Base-by-base conservation (phyloP, 2,329 filamentous ascomycete species). In the Fusarium sp. region DNA sequence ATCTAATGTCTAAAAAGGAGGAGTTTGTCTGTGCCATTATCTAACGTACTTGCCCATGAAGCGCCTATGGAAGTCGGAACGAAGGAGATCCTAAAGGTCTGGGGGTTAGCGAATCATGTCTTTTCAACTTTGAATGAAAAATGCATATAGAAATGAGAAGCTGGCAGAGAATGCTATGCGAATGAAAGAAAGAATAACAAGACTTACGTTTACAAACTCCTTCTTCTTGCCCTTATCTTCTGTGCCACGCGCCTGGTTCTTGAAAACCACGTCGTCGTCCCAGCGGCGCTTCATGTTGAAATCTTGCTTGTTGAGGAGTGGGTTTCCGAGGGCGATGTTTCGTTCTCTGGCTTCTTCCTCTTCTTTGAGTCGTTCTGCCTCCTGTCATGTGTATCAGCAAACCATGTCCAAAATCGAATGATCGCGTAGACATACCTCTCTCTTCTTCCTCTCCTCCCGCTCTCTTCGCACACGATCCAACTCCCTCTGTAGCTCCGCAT, bases 221-320 rank as follows among this genome's bases (percentile, higher is more conserved):
- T 95, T 97, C 81, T 87, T 89, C 84, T 94, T 89, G 68, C 91
- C 90, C 84, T 91, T 94, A 68, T 98, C 93, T 77, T 98, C 95
- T 1, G 94, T 97, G 11, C 95, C 96, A 62, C 96, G 88, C 33
- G 95, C 96, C 82, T 99, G 96, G 80, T 99, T 99, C 84, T 97
- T 98, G 83, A 99, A 99, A 5, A 99, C 94, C 15, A 99, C 96
- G 78, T 99, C 96, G 75, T 99, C 96, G 74, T 99, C 96, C 96
- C 96, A 99, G 73, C 94, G 84, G 72, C 93, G 85, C 86, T 97
- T 98, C 76, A 98, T 91, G 61, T 91, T 94, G 78, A 97, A 98
- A 73, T 97, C 94, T 21, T 88, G 82, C 78, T 93, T 92, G 50
- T 98, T 98, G 58, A 99, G 86, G 52, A 99, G 82, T 38, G 96